Percentiles rank a stretch among this genome's conserved stretches.
These are phyloP conservation scores for Geosiphon pyriformis DNA, from an alignment of 192 early-diverging fungal species.

Conservation along the genomic window DNA sequence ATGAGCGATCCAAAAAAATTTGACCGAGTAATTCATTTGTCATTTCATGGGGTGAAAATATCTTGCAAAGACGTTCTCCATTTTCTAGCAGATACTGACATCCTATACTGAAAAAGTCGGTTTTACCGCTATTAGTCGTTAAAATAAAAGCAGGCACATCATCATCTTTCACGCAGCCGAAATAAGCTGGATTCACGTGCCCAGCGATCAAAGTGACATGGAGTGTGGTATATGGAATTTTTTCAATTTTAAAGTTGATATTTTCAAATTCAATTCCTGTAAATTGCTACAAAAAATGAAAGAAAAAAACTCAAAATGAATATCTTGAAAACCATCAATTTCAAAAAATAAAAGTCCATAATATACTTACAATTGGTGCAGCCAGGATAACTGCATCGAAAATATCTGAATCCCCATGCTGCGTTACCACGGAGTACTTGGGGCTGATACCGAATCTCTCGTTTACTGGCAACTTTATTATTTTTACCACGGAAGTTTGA, in stretches of 20 bases:
- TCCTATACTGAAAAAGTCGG: constrained; percentile 42
- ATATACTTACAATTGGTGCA: constrained; percentile 46
- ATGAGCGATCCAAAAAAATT: constrained; percentile 41
- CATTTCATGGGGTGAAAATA: constrained; percentile 46
- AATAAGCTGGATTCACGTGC: constrained; percentile 43
- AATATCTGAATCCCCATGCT: constrained; percentile 32
- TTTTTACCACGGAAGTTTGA: constrained; percentile 36
- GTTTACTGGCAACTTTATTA: constrained; percentile 25
- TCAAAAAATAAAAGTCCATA: constrained; percentile 6
- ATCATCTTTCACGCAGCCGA: constrained; percentile 27
- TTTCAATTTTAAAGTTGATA: constrained; percentile 25
- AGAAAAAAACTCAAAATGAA: too few species aligned
- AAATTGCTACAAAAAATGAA: constrained; percentile 28
- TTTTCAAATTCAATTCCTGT: constrained; percentile 37
- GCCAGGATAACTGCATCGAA: constrained; percentile 61
- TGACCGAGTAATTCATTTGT: constrained; percentile 38
- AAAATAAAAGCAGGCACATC: constrained; percentile 44
- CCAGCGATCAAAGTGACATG: constrained; percentile 60
- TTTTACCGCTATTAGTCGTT: constrained; percentile 38
- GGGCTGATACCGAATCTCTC: constrained; percentile 3
- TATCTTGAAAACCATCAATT: too few species aligned
- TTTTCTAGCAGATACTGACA: constrained; percentile 31
- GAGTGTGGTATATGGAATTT: constrained; percentile 42
- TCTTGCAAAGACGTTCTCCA: constrained; percentile 49
- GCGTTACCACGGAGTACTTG: constrained; percentile 32